These are phyloP conservation scores for Phyllostachys edulis DNA, from an alignment of 176 grass and related monocot species.

Conservation along the genomic window DNA sequence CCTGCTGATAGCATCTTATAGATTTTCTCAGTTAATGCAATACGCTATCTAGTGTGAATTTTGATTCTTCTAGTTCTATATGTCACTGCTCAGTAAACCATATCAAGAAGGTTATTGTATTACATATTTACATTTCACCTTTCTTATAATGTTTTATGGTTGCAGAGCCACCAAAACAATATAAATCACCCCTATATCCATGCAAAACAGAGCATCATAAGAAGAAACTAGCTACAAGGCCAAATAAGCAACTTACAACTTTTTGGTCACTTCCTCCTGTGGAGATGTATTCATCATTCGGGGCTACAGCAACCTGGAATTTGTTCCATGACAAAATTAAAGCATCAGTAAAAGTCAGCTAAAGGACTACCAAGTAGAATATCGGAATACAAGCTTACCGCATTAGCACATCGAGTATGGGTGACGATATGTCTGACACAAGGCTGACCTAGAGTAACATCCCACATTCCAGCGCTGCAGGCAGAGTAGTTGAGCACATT, in stretches of 20 bases:
- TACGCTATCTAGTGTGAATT: not conserved
- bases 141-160: constrained; percentile 15
- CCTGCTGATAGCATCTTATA: constrained; percentile 9
- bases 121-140: not conserved
- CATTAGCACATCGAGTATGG: constrained; percentile 82
- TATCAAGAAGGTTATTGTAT: not conserved
- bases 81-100: not conserved
- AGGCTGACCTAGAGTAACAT: constrained; percentile 82
- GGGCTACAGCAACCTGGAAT: constrained; percentile 72
- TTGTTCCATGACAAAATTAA: constrained; percentile 32
- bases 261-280: constrained; percentile 94
- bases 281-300: constrained; percentile 86
- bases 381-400: constrained; percentile 54
- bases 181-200: not conserved
- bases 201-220: not conserved
- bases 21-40: constrained; percentile 3
- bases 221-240: constrained; percentile 19
- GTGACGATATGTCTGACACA: constrained; percentile 68
- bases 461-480: constrained; percentile 82
- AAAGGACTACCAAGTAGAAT: constrained; percentile 19
- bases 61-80: not conserved
- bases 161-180: not conserved
- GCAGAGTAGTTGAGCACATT: constrained; percentile 26
- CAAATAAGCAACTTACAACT: constrained; percentile 73
- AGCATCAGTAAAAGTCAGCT: constrained; percentile 19